These are phyloP conservation scores for Suhomyces choctaworum DNA, from an alignment of 1,139 yeast species.

Conservation along the genomic window DNA sequence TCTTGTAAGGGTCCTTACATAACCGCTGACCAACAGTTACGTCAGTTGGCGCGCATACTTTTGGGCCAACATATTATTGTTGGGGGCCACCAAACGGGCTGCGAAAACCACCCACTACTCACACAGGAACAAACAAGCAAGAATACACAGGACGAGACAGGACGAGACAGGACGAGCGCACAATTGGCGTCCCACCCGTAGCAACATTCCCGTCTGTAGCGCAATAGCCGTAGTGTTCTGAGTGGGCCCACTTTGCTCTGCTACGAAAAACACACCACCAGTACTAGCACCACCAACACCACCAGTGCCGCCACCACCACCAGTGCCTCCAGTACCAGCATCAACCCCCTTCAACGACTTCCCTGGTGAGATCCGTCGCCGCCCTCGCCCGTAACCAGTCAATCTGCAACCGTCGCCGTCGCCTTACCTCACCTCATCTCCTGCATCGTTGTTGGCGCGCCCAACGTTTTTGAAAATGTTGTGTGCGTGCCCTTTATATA, in stretches of 20 bases:
- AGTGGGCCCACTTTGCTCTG: neutral
- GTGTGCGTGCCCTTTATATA: constrained; percentile 7
- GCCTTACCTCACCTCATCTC: constrained; percentile 2
- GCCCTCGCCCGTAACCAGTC: neutral
- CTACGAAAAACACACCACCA: neutral
- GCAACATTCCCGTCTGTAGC: neutral
- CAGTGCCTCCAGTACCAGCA: neutral
- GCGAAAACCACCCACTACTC: too few relatives aligned
- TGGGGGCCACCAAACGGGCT: constrained; percentile 10
- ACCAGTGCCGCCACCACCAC: neutral
- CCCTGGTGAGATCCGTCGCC: neutral
- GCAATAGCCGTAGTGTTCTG: neutral
- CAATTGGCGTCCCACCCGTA: too few relatives aligned
- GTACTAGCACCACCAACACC: neutral
- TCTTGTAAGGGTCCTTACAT: constrained; percentile 21
- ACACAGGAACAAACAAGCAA: too few relatives aligned
- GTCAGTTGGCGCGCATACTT: constrained; percentile 11
- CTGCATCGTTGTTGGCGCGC: constrained; percentile 9
- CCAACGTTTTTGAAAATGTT: constrained; percentile 7
- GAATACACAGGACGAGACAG: too few relatives aligned
- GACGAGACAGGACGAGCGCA: too few relatives aligned
- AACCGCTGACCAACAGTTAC: constrained; percentile 6
- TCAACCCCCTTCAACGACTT: neutral
- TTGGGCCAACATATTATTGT: constrained; percentile 16
- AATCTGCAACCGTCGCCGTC: neutral